Base-by-base conservation (phyloP, 1,139 yeast species). In the Pneumocystis wakefieldiae region DNA sequence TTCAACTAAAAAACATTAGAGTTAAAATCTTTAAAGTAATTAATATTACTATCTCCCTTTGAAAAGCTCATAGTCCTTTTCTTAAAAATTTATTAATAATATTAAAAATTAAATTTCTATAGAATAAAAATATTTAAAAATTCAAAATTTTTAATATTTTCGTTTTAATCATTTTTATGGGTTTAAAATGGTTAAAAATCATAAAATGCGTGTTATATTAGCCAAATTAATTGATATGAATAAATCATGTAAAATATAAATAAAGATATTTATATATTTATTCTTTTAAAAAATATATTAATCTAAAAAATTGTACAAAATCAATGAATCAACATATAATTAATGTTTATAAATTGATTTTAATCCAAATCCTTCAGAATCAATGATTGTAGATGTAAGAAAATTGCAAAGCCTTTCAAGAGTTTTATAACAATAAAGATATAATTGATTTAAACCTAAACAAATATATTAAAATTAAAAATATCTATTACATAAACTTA, bases 401-500 rank as follows among this genome's bases (percentile, higher is more conserved):
- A 37, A 37, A 24, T 37, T 37, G 29, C 7, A 37, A 29, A 57
- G 29, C 29, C 29, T 57, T 29, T 24, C 3, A 12, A 1, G 38
- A 2, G n/a, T 57, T 37, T 39, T 19, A 28, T 28, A 28, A 57
- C 59, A 7, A 29, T 57, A 57, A 29, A 57, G 2, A 12, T 15
- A 57, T 35, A 57, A 37, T 29, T 29, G 15, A 29, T 57, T 57
- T 29, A 57, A 57, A 19, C 32, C 15, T 48, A 63, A 92, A 87
- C 57, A 92, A 92, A 73, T 75, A 91, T 96, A 71, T 90, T 91
- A 75, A 91, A 92, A 70, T 48, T 3, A 48, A 48, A 48, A 48
- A 48, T 48, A 48, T 42, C 8, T 19, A 19, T 24, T 48, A 48
- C 3, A 48, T 48, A 48, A 24, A 12, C 5, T 12, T 24, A 48